phyloP scores from a whole-genome alignment of 768 basidiomycete genomes.

The Lentinula detonsa region DNA sequence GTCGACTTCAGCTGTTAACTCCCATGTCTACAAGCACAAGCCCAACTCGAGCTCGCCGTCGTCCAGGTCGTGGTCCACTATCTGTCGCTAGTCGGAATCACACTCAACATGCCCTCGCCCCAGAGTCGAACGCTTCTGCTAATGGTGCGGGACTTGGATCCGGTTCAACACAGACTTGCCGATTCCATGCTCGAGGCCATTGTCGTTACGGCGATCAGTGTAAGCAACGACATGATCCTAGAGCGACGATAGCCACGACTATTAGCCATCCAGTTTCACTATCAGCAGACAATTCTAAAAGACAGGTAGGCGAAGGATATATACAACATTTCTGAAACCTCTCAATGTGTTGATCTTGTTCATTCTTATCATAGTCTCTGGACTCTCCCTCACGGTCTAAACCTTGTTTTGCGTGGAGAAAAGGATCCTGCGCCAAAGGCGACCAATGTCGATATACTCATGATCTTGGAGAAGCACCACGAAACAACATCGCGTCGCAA shows the following conservation, averaged over 20 bases:
- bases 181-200: constrained; percentile 1
- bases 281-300: background rate
- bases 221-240: background rate
- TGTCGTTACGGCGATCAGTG: constrained; percentile 6
- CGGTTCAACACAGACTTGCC: background rate
- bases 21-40: background rate
- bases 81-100: background rate
- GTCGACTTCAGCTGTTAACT: background rate
- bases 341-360: background rate
- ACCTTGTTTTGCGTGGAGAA: constrained; percentile 21
- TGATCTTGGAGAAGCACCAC: constrained; percentile 8
- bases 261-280: background rate
- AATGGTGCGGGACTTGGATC: background rate
- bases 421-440: constrained; percentile 30
- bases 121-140: background rate
- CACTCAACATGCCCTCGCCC: background rate
- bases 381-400: background rate
- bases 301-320: background rate
- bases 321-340: too few species aligned
- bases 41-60: background rate
- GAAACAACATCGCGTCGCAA: background rate
- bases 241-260: background rate
- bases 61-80: background rate
- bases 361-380: background rate
- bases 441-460: constrained; percentile 28